phyloP scores from a whole-genome alignment of 805 yeast genomes.

The Teunomyces pallodes region DNA sequence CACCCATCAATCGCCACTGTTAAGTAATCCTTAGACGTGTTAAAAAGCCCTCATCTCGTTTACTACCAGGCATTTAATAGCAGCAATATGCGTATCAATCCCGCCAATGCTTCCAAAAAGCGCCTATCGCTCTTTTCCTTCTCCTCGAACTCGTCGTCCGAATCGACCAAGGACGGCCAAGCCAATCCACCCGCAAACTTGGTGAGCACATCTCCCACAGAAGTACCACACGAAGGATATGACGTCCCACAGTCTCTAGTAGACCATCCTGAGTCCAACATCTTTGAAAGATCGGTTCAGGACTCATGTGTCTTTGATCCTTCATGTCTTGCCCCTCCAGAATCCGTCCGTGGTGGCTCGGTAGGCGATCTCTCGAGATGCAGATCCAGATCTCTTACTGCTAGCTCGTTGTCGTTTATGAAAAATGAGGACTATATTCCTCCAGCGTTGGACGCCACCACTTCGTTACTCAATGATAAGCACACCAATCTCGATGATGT shows the following conservation, averaged over 20 bases:
- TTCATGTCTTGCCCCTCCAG: not conserved
- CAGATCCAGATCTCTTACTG: constrained; percentile 19
- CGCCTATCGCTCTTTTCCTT: constrained; percentile 25
- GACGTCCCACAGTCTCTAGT: constrained; percentile 13
- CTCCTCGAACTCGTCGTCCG: constrained; percentile 10
- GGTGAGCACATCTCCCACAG: constrained; percentile 10
- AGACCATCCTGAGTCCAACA: constrained; percentile 23
- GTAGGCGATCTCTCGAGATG: not conserved
- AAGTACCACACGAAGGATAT: not conserved
- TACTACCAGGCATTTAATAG: too few species aligned
- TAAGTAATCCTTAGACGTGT: too few species aligned
- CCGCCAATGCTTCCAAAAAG: constrained; percentile 10
- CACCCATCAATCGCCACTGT: too few species aligned
- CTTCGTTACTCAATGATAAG: constrained; percentile 62
- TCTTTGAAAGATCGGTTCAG: constrained; percentile 44
- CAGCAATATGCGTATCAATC: not conserved
- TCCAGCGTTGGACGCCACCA: constrained; percentile 76
- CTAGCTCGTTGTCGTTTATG: constrained; percentile 25
- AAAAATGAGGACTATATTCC: constrained; percentile 68
- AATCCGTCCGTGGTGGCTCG: not conserved
- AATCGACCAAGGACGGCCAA: not conserved
- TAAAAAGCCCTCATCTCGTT: too few species aligned
- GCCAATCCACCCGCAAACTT: not conserved
- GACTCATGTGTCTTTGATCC: constrained; percentile 20
- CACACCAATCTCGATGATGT: constrained; percentile 63